A percentile compares a stretch with the other conserved stretches of the same genome.
Evolutionary conservation across 75 land plant genomes (phyloP).

Genomic region (Selaginella moellendorffii): DNA sequence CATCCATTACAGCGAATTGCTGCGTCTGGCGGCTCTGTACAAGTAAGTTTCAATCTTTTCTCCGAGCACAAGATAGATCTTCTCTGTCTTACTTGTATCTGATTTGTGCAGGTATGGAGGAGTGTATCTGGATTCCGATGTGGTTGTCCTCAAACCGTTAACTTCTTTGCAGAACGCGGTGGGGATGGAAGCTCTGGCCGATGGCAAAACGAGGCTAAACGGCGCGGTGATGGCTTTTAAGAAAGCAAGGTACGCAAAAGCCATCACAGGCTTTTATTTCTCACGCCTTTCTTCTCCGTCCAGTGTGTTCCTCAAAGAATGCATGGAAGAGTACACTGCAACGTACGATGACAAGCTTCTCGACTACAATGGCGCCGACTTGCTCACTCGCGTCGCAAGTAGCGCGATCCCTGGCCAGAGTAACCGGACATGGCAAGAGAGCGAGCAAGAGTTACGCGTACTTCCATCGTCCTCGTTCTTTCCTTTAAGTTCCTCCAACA

Average conservation of each 20-base stretch:
- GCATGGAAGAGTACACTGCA: constrained; percentile 64
- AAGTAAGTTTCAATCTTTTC: too few species aligned
- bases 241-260: constrained; percentile 40
- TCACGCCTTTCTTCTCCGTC: constrained; percentile 17
- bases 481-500: constrained; percentile 43
- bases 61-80: too few species aligned
- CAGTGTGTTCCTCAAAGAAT: constrained; percentile 76
- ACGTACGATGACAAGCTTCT: constrained; percentile 69
- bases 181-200: constrained; percentile 34
- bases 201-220: constrained; percentile 34
- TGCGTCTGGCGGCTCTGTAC: constrained; percentile 89
- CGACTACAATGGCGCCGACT: constrained; percentile 89
- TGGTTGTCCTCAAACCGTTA: constrained; percentile 66
- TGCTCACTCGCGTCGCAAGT: constrained; percentile 60
- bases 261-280: neutral
- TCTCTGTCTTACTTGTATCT: too few species aligned
- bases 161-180: constrained; percentile 42
- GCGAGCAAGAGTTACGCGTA: constrained; percentile 20
- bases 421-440: constrained; percentile 2
- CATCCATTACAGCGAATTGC: constrained; percentile 83
- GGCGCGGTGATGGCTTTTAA: constrained; percentile 91
- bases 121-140: constrained; percentile 78
- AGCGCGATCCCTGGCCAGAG: too few species aligned
- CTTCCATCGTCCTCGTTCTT: constrained; percentile 37
- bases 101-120: constrained; percentile 95